These are phyloP conservation scores for Blastobotrys arbuscula DNA, from an alignment of 1,139 yeast species.

Conservation along the genomic window DNA sequence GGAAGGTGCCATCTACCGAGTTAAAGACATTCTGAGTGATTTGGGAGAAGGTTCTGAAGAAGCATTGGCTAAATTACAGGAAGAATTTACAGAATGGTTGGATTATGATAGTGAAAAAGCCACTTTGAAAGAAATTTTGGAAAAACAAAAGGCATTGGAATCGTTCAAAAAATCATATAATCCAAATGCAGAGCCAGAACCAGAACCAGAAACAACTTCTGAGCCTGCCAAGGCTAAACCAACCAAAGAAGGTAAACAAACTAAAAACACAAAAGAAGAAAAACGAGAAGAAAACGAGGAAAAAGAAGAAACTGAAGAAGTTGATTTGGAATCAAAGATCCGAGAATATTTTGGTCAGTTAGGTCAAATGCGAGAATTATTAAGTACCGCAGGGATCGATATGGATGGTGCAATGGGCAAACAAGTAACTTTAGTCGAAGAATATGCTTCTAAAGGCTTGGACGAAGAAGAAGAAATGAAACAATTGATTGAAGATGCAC, in stretches of 20 bases:
- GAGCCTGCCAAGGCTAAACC: background rate
- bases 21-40: conserved; percentile 23
- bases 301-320: background rate
- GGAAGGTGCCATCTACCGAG: conserved; percentile 33
- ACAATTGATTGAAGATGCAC: background rate
- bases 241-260: background rate
- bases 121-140: conserved; percentile 38
- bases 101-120: conserved; percentile 67
- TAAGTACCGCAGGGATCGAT: conserved; percentile 11
- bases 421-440: conserved; percentile 11
- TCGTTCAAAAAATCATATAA: conserved; percentile 22
- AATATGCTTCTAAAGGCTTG: conserved; percentile 6
- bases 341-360: conserved; percentile 3
- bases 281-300: background rate
- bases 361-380: conserved; percentile 6
- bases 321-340: conserved; percentile 1
- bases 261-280: background rate
- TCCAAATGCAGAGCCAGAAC: conserved; percentile 2
- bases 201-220: background rate
- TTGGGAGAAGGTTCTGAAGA: conserved; percentile 15
- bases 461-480: conserved; percentile 4
- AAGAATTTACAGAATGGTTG: conserved; percentile 67
- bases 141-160: conserved; percentile 32
- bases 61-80: conserved; percentile 30
- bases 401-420: background rate